Conservation (phyloP, 306 rosid genomes). For the Luffa acutangula region DNA sequence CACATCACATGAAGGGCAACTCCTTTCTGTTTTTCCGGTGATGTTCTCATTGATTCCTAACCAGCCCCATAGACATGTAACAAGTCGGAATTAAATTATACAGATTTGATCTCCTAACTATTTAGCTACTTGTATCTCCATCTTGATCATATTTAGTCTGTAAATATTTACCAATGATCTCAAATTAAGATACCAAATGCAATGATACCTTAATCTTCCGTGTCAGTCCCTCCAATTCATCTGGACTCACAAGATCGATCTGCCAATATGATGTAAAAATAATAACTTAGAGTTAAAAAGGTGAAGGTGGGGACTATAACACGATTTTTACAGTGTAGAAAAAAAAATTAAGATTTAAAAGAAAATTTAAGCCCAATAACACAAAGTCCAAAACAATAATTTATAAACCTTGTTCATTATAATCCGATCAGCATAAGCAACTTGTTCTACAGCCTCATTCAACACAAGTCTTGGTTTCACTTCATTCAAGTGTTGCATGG, state of each 20-base stretch:
- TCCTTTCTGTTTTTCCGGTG: not conserved
- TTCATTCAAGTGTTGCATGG: conserved; percentile 68
- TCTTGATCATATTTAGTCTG: not conserved
- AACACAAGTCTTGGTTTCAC: conserved; percentile 92
- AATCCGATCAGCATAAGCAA: conserved; percentile 86
- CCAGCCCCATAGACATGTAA: not conserved
- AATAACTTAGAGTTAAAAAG: not conserved
- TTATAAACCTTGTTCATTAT: conserved; percentile 71
- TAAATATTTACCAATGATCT: not conserved
- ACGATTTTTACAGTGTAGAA: too few species aligned
- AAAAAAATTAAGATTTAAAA: too few species aligned
- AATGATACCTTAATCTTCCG: conserved; percentile 56
- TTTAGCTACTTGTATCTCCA: not conserved
- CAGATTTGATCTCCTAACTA: not conserved
- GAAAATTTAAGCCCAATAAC: not conserved
- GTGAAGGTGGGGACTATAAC: too few species aligned
- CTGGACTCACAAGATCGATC: conserved; percentile 65
- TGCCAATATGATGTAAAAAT: conserved; percentile 19
- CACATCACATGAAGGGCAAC: not conserved
- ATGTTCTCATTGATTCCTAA: not conserved
- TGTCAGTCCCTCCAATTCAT: conserved; percentile 51
- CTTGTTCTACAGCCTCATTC: conserved; percentile 88
- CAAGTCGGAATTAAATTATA: not conserved
- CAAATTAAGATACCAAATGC: not conserved
- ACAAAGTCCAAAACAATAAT: not conserved